Evolutionary conservation across 2,329 filamentous ascomycete genomes (phyloP).

Genomic region (Hypoxylon sp.): DNA sequence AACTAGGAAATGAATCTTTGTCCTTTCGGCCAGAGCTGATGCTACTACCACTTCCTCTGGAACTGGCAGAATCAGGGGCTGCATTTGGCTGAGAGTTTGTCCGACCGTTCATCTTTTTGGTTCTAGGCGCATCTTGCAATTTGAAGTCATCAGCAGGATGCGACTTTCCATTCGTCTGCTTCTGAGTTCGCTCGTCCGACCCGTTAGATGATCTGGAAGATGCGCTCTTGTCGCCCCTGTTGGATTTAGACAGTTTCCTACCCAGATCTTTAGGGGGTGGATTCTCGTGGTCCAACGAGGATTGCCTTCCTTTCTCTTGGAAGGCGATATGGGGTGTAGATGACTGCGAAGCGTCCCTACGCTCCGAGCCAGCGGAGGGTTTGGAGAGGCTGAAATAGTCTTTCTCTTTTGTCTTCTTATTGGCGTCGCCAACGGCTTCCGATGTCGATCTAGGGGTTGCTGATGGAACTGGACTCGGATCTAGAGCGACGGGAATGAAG

Average conservation of each 20-base stretch:
- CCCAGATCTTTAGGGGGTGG: conserved; percentile 59
- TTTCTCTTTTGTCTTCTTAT: conserved; percentile 58
- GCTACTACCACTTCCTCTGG: conserved; percentile 51
- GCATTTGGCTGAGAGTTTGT: conserved; percentile 56
- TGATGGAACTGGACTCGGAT: conserved; percentile 69
- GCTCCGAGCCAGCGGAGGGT: conserved; percentile 52
- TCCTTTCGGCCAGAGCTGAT: conserved; percentile 51
- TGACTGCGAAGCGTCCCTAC: conserved; percentile 58
- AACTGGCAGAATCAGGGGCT: conserved; percentile 49
- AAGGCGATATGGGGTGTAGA: conserved; percentile 91
- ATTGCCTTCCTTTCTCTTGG: conserved; percentile 79
- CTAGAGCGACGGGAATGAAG: conserved; percentile 78
- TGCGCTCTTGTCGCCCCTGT: conserved; percentile 48
- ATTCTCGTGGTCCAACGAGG: conserved; percentile 68
- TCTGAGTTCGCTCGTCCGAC: conserved; percentile 52
- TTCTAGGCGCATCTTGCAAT: conserved; percentile 81
- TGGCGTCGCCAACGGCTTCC: conserved; percentile 55
- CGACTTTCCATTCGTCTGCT: conserved; percentile 49
- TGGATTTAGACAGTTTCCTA: conserved; percentile 59
- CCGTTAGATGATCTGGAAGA: conserved; percentile 45
- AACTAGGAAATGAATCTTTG: conserved; percentile 43
- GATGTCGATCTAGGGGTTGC: conserved; percentile 63
- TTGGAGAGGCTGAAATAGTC: conserved; percentile 67
- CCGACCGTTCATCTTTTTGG: conserved; percentile 58
- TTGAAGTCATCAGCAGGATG: conserved; percentile 70